Base-by-base conservation (phyloP, 78 protist genomes). In the Dictyostelium discoideum region DNA sequence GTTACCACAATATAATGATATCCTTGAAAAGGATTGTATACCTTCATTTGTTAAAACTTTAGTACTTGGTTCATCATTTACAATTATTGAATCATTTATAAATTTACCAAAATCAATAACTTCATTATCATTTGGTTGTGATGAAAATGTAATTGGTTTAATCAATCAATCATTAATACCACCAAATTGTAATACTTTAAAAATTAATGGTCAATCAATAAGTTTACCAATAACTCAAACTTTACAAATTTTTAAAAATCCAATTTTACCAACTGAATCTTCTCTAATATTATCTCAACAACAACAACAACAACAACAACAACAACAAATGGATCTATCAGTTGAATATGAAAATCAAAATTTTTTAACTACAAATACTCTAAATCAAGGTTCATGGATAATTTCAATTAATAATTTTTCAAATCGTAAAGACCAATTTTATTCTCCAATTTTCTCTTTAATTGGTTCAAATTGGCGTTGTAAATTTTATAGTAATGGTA, bases 341-440 rank as follows among this genome's bases (percentile, higher is more conserved):
- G 37, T 39, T 37, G 81, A 74, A 14, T 74, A 29, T 37, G 81
- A 26, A 37, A 74, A 74, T 37, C 77, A 69, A 69, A 74, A 37
- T 16, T 37, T 37, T 74, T 74, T 74, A 74, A 39, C 81, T 4
- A 37, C 81, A 0, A 74, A 74, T 18, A 74, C 42, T 11, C 42
- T 18, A 4, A 74, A 6, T 5, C 39, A 29, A 29, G 81, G 81
- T 6, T 37, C 81, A 37, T 74, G 81, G 81, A 8, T 74, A 16
- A 6, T 74, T 32, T 37, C 81, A 18, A 74, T 74, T 37, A 20
- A 29, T 13, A 74, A 37, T 37, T 74, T 74, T 37, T 37, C 81
- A 37, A 74, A 74, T 74, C 39, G 48, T 29, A 74, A 74, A 37
- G 81, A 74, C 37, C 81, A 74, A 14, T 74, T 74, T 74, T 74